Base-by-base conservation (phyloP, 805 yeast genomes). In the Sugiyamaella smithiae region DNA sequence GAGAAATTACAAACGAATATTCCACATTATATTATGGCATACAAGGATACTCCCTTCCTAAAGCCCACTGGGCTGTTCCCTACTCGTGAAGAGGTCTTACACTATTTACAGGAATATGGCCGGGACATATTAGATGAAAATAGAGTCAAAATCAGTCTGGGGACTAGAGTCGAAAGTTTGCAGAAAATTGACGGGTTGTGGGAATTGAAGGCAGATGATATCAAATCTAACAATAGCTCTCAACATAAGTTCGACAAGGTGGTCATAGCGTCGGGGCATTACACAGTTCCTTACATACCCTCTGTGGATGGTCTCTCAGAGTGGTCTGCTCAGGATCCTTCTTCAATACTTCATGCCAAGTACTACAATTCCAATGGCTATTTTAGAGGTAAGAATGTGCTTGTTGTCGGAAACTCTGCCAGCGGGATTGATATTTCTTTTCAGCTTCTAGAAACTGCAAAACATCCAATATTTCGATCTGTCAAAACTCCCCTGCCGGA, bases 381-480 rank as follows among this genome's bases (percentile, higher is more conserved):
- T 11, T 83, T 70, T 50, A 52, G 45, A n/a, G 70, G 62, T 47
- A 70, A 72, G 41, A 72, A 66, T 26, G 79, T 82, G 12, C 63
- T 87, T 38, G 74, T 86, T 5, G 78, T 87, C n/a, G 95, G 95
- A 0, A 83, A 82, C 57, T 80, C 83, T 8, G 84, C 93, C 1
- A 81, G 88, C 25, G 96, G 91, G 23, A 76, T 80, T 16, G 96
- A 88, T 60, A 69, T 85, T 36, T 77, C 88, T 1, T 75, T 73
- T 49, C 90, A 85, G 60, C 59, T 82, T 16, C 76, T 81, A 1
- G 36, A 11, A 11, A 14, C 9, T 19, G 43, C 48, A 6, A 11
- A 25, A 5, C 6, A 12, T 17, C 44, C 44, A 5, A 17, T 82
- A 11, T 72, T 73, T 58, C 74, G 79, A 51, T 74, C 83, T 8